phyloP scores from a whole-genome alignment of 257 asterid genomes.

The Leonotis leonurus region DNA sequence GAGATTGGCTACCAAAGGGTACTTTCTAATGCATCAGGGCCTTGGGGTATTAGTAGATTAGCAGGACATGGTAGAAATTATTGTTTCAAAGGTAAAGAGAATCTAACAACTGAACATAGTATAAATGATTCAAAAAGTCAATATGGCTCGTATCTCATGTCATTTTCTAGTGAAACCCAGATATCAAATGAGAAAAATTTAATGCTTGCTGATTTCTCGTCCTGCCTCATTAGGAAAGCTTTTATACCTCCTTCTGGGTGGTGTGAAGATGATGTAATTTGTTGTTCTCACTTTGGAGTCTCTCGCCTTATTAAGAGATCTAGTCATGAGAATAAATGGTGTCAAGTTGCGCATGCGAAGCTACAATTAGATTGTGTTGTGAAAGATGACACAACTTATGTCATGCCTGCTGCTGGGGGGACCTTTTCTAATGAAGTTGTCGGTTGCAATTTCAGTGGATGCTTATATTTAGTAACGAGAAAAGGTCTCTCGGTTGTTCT shows the following conservation, averaged over 20 bases:
- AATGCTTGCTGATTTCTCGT: constrained; percentile 30
- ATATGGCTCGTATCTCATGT: constrained; percentile 18
- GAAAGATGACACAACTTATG: constrained; percentile 44
- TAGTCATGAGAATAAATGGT: constrained; percentile 34
- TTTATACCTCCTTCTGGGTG: constrained; percentile 50
- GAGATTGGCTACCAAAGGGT: constrained; percentile 74
- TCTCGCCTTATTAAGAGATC: constrained; percentile 59
- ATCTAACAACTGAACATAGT: constrained; percentile 20
- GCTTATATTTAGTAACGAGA: constrained; percentile 65
- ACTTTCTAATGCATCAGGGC: constrained; percentile 23
- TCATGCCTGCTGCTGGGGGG: constrained; percentile 47
- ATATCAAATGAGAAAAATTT: constrained; percentile 29
- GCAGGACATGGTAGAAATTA: constrained; percentile 18
- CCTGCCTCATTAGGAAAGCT: constrained; percentile 44
- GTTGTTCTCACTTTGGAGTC: constrained; percentile 85
- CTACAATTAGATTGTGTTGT: constrained; percentile 38
- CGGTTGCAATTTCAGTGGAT: constrained; percentile 77
- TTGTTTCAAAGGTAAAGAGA: constrained; percentile 16
- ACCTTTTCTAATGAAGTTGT: constrained; percentile 51
- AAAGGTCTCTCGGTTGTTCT: constrained; percentile 82
- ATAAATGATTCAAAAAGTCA: constrained; percentile 25
- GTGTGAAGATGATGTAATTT: constrained; percentile 51
- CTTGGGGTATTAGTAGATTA: constrained; percentile 20
- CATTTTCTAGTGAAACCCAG: constrained; percentile 29
- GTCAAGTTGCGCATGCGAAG: constrained; percentile 56